Evolutionary conservation across 1,284 basidiomycete species (phyloP), one percentile per base, ranked within the genome.

Genomic region (Gomphus bonarii): DNA sequence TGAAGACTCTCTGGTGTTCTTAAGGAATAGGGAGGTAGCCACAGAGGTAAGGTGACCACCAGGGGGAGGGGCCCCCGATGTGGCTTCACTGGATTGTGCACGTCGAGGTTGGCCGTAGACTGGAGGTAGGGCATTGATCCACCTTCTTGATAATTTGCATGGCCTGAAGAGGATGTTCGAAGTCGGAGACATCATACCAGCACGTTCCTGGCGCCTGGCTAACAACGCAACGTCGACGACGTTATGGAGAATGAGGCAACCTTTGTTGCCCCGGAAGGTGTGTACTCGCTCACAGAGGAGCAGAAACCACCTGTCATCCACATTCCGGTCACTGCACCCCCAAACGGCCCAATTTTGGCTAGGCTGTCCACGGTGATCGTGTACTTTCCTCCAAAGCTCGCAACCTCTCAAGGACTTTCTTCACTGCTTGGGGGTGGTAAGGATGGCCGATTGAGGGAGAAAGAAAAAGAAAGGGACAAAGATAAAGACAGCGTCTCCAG

Each of bases 251-350:
- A 79, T 76, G 87, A 88, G 56, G 77, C 78, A 58, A 85, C 85
- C 20, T 90, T 91, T 70, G 83, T 89, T 58, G 88, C 88, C 36
- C 88, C 89, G 58, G 89, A 91, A 69, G 89, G 88, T 64, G 86
- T 90, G 55, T 91, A 91, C 72, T 83, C 86, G 20, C 78, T 89
- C 66, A 86, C 82, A n/a, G 88, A 91, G 64, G 88, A 90, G 65
- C 83, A 87, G 74, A 89, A 84, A 68, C 82, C 85, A 0, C 72
- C 76, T 48, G 64, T 72, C 40, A 62, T 76, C 48, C 75, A 78
- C 55, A 71, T 75, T 30, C 68, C 78, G 57, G 71, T 77, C 58
- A 71, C 75, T 22, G 72, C 79, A 28, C 72, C 75, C 8, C 65
- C 73, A 55, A 74, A 25, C 81, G 78, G 66, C 81, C 85, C 6